Percentiles rank a stretch among this genome's conserved stretches.
Evolutionary conservation across 2,329 filamentous ascomycete species (phyloP).

Genomic region (Trichocomaceae sp.): DNA sequence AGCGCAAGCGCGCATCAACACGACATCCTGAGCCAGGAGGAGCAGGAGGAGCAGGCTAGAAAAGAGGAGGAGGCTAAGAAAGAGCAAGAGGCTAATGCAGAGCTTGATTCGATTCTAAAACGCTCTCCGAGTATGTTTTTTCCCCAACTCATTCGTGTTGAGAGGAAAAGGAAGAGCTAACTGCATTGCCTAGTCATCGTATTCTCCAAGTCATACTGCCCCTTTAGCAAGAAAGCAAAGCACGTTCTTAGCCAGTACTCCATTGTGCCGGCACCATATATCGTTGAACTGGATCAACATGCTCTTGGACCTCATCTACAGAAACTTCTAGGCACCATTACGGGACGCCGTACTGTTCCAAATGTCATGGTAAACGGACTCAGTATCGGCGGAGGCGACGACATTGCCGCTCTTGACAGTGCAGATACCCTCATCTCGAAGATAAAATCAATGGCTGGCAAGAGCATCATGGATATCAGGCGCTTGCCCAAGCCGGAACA

Average conservation of each 20-base stretch:
- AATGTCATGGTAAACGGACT: conserved; percentile 84
- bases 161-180: conserved; percentile 7
- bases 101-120: conserved; percentile 74
- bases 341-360: conserved; percentile 78
- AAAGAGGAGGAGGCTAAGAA: conserved; percentile 49
- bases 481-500: conserved; percentile 3
- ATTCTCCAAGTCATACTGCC: conserved; percentile 93
- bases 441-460: conserved; percentile 67
- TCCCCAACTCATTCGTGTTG: background rate
- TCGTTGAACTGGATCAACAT: conserved; percentile 86
- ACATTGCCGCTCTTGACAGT: conserved; percentile 65
- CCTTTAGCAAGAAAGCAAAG: conserved; percentile 79
- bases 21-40: conserved; percentile 4
- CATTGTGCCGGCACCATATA: conserved; percentile 73
- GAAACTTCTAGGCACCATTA: conserved; percentile 61
- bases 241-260: conserved; percentile 72
- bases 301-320: conserved; percentile 68
- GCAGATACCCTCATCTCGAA: conserved; percentile 62
- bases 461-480: conserved; percentile 46
- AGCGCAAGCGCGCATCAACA: background rate
- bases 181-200: conserved; percentile 63
- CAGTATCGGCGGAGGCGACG: conserved; percentile 85
- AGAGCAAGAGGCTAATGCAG: conserved; percentile 50
- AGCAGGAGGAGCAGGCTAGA: conserved; percentile 47
- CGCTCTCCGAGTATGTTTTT: conserved; percentile 65